phyloP scores from a whole-genome alignment of 2,329 filamentous ascomycete genomes.

The Penicillium glabrum region DNA sequence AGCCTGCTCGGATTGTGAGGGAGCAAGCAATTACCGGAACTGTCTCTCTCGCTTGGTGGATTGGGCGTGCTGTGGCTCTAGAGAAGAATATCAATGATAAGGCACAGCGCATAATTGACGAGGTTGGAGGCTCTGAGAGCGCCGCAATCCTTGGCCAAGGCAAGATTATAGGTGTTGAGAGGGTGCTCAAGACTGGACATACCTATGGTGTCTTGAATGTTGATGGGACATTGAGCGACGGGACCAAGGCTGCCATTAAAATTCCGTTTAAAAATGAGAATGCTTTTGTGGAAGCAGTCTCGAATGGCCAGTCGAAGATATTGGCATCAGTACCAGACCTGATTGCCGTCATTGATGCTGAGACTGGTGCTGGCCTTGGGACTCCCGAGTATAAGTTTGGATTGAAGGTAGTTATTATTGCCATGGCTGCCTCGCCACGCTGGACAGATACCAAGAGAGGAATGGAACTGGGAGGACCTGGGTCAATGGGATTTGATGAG shows the following conservation, averaged over 20 bases:
- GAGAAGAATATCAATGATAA: conserved; percentile 14
- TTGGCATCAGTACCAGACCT: conserved; percentile 59
- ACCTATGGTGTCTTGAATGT: conserved; percentile 43
- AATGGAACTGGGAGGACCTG: conserved; percentile 42
- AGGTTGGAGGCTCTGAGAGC: conserved; percentile 18
- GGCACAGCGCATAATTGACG: conserved; percentile 18
- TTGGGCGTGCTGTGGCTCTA: conserved; percentile 20
- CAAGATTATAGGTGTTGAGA: conserved; percentile 22
- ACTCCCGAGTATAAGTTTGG: conserved; percentile 60
- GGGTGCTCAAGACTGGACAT: conserved; percentile 20
- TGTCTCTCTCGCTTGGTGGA: conserved; percentile 54
- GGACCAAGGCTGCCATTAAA: conserved; percentile 9
- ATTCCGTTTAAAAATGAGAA: conserved; percentile 33
- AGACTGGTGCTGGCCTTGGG: conserved; percentile 58
- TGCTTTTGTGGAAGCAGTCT: conserved; percentile 20
- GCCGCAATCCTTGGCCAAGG: conserved; percentile 20
- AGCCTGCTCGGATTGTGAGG: conserved; percentile 5
- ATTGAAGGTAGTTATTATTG: conserved; percentile 52
- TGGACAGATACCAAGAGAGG: conserved; percentile 47
- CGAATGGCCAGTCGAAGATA: conserved; percentile 26
- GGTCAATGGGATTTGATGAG: conserved; percentile 19
- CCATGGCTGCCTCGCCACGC: conserved; percentile 49
- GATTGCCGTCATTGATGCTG: conserved; percentile 56
- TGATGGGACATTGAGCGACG: conserved; percentile 25
- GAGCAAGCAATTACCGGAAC: conserved; percentile 48